Evolutionary conservation across 768 basidiomycete genomes (phyloP), one percentile per base, ranked within the genome.

Genomic region (Pleurotus tuber-regium): DNA sequence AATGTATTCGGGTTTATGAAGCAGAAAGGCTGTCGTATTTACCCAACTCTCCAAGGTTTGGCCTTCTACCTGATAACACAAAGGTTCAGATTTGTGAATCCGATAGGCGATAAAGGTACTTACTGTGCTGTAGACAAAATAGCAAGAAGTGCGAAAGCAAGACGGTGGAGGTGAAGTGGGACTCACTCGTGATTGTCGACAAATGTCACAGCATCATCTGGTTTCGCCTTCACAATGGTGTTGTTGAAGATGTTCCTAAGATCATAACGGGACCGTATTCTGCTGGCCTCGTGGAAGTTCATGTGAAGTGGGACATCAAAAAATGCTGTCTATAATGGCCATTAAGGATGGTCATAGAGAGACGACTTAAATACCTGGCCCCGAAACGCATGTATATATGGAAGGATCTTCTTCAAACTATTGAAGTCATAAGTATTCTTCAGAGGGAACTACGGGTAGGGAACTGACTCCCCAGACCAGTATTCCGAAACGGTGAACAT

Each of bases 271-370:
- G 75, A 73, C 25, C 84, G 78, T 12, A 72, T 71, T 55, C 82
- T 79, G 64, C 90, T 89, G 10, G 94, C 94, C 53, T 77, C 73
- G 61, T 86, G 75, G 61, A 95, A 86, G 57, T 90, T 92, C 68
- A 83, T 76, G 62, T 98, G 94, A 18, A 98, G 74, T 16, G 92
- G 91, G 5, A 92, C 90, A 63, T 97, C 94, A 57, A 97, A 97
- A 62, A 96, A 92, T 0, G 92, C 78, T 9, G 88, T 83, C 86
- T 96, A 66, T 28, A 53, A 50, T 18, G 10, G 10, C 55, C 35
- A 33, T 16, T 24, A 46, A 43, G 44, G n/a, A 28, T 3, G 8
- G 24, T 25, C 26, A 38, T 16, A 19, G 42, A 43, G 21, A 30
- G 40, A 43, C 23, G 16, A 49, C 52, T 42, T 44, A 54, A 55